Base-by-base conservation (phyloP, 495 filamentous ascomycete genomes). In the Xylaria nigripes region DNA sequence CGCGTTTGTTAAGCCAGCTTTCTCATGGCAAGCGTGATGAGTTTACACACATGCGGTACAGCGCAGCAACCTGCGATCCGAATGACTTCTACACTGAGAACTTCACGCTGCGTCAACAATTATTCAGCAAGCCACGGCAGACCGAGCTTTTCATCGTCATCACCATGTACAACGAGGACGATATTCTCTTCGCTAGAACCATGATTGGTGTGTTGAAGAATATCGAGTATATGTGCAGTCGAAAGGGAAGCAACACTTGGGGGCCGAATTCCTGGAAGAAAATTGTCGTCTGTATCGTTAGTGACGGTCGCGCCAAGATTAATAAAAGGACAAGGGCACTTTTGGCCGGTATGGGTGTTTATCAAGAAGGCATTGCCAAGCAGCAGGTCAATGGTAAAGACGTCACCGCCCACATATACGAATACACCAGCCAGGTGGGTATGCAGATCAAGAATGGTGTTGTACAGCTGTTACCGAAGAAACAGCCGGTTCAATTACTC, bases 101-200 rank as follows among this genome's bases (percentile, higher is more conserved):
- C 56, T 98, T 96, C 61, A 97, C 93, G 0, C 76, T 99, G 49
- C 88, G 94, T 32, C 94, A 99, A 71, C 84, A 83, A 68, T 81
- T 99, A 9, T 97, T 97, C 69, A 88, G 89, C 51, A 95, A 95
- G 69, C 85, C 90, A 10, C 76, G 94, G 40, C 85, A 95, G 61
- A 99, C 94, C 0, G 94, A 99, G 73, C 78, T 99, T 0, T 97
- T 99, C 71, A 96, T 99, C 64, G 93, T 89, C 7, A 80, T 99
- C 38, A 99, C 94, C 27, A 99, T 99, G 94, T 99, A 90, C 73
- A 99, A 99, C 63, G 94, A 99, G 68, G 90, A 99, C 66, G 94
- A 97, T 54, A 87, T 96, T 55, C 78, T 97, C 16, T 96, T 99
- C 64, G 90, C 94, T 34, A 82, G 94, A 32, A 99, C 94, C 3